A percentile compares a stretch with the other conserved stretches of the same genome.
Evolutionary conservation across 2,329 filamentous ascomycete species (phyloP).

Genomic region (Colletotrichum sp.): DNA sequence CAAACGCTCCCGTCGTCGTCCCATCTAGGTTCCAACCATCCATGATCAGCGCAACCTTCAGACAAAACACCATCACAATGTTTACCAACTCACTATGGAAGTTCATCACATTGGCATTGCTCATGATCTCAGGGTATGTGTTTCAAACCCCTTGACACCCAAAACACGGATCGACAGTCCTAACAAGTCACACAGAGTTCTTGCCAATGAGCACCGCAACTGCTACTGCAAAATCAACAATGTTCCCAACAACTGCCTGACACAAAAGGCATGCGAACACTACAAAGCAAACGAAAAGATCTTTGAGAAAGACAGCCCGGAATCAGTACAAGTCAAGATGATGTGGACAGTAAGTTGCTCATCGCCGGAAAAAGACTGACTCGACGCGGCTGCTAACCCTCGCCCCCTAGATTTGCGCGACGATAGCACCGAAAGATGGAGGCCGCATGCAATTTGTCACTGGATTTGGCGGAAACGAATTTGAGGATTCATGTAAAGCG

Average conservation of each 20-base stretch:
- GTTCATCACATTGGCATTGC: not conserved
- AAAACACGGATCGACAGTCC: not conserved
- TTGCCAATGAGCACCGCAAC: not conserved
- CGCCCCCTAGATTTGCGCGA: not conserved
- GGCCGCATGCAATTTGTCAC: not conserved
- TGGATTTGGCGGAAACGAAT: slow-evolving; percentile 2
- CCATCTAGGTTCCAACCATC: not conserved
- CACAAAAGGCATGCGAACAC: not conserved
- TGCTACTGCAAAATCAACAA: not conserved
- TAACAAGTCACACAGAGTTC: not conserved
- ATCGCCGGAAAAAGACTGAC: not conserved
- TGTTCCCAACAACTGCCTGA: not conserved
- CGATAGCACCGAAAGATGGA: not conserved
- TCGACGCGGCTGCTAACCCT: not conserved
- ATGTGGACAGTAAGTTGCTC: not conserved
- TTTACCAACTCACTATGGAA: not conserved
- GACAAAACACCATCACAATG: not conserved
- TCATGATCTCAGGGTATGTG: not conserved
- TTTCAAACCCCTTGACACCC: not conserved
- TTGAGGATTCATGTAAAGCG: not conserved
- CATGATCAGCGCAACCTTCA: not conserved
- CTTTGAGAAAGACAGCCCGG: not conserved
- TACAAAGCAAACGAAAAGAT: not conserved
- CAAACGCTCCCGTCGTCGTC: not conserved
- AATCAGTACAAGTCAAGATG: not conserved